phyloP scores from a whole-genome alignment of 2,329 filamentous ascomycete species.

The Bipolaris sorokiniana region DNA sequence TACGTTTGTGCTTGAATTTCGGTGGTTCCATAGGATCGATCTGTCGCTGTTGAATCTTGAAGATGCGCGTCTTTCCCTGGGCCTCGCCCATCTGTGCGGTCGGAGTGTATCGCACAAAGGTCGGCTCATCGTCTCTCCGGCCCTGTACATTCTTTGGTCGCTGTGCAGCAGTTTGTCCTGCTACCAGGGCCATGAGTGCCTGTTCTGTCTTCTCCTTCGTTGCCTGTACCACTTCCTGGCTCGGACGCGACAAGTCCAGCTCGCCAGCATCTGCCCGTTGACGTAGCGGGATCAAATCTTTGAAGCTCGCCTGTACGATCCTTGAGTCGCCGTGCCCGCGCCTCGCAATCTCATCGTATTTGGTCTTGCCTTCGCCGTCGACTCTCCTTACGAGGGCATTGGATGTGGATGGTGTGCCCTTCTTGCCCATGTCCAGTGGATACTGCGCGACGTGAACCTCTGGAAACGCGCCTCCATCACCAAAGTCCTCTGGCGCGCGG shows the following conservation, averaged over 20 bases:
- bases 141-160: slow-evolving; percentile 94
- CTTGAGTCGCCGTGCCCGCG: slow-evolving; percentile 84
- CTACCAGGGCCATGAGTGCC: slow-evolving; percentile 81
- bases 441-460: slow-evolving; percentile 95
- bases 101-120: slow-evolving; percentile 93
- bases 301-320: slow-evolving; percentile 94
- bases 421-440: slow-evolving; percentile 91
- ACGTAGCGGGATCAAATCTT: slow-evolving; percentile 91
- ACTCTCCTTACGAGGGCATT: slow-evolving; percentile 94
- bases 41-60: slow-evolving; percentile 97
- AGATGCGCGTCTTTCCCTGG: slow-evolving; percentile 87
- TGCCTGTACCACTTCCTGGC: slow-evolving; percentile 79
- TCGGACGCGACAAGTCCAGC: slow-evolving; percentile 83
- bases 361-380: slow-evolving; percentile 88
- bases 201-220: slow-evolving; percentile 88
- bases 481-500: slow-evolving; percentile 86
- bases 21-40: slow-evolving; percentile 95
- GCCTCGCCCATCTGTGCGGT: slow-evolving; percentile 95
- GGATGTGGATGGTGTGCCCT: slow-evolving; percentile 63
- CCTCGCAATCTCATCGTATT: slow-evolving; percentile 93
- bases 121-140: slow-evolving; percentile 80
- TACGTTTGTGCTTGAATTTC: slow-evolving; percentile 99
- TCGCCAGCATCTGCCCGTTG: slow-evolving; percentile 93
- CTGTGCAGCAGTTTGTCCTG: slow-evolving; percentile 85
- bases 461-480: slow-evolving; percentile 94